A percentile compares a stretch with the other conserved stretches of the same genome.
These are phyloP conservation scores for Clonostachys chloroleuca DNA, from an alignment of 2,329 filamentous ascomycete species.

Conservation along the genomic window DNA sequence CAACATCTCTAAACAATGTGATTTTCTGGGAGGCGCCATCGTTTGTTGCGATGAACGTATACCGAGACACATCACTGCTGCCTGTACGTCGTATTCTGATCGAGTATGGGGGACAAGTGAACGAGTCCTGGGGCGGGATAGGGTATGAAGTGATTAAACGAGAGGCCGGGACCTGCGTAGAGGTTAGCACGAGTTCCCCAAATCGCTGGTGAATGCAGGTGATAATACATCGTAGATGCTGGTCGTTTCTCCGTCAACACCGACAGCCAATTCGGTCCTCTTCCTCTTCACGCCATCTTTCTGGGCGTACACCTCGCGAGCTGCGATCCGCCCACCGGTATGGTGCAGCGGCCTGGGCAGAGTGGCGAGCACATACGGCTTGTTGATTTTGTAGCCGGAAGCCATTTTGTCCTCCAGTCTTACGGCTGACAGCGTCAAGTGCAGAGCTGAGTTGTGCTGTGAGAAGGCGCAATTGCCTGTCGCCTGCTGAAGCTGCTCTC, in stretches of 20 bases:
- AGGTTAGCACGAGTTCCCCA: neutral
- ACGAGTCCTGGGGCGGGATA: constrained; percentile 59
- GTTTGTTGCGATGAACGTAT: constrained; percentile 56
- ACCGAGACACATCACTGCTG: constrained; percentile 45
- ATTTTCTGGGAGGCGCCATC: constrained; percentile 44
- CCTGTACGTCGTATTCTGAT: constrained; percentile 45
- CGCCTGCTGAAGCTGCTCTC: neutral
- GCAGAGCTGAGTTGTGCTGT: constrained; percentile 2
- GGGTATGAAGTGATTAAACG: constrained; percentile 63
- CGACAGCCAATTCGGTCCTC: constrained; percentile 58
- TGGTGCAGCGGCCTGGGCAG: constrained; percentile 55
- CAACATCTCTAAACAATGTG: constrained; percentile 54
- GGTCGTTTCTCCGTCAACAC: constrained; percentile 60
- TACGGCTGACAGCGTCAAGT: neutral
- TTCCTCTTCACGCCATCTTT: constrained; percentile 53
- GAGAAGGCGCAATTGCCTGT: constrained; percentile 11
- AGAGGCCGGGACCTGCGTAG: constrained; percentile 50
- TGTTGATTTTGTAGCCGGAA: constrained; percentile 57
- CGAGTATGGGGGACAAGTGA: constrained; percentile 59
- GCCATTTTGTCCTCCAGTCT: constrained; percentile 35
- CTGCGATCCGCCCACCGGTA: constrained; percentile 44
- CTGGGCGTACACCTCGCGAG: constrained; percentile 58
- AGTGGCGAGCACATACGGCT: constrained; percentile 58
- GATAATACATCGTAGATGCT: constrained; percentile 60
- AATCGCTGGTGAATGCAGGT: neutral